Evolutionary conservation across 148 eudicot genomes (phyloP), one percentile per base, ranked within the genome.

Genomic region (Arctostaphylos glauca): DNA sequence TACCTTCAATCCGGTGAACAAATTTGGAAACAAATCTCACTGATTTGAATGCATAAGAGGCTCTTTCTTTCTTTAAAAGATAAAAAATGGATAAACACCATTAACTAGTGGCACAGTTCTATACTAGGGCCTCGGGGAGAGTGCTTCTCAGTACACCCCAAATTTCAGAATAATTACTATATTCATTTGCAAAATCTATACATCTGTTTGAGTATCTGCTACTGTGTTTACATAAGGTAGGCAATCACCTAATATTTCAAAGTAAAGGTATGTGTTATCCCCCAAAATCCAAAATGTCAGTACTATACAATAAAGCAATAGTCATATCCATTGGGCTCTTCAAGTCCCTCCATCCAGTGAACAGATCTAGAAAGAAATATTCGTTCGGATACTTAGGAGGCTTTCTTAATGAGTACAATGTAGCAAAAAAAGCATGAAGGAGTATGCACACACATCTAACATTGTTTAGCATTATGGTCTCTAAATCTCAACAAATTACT

Each of bases 21-120:
- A 12, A 14, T 13, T 53, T 49, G 62, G 50, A n/a, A 81, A 70
- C 83, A 41, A 53, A 81, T 47, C 48, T 41, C 64, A 70, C 49
- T 7, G 14, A 3, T 56, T 78, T 58, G 52, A 78, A 19, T 78
- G 12, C 5, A 43, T 19, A 19, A 5, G 2, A 25, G 47, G 3
- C 80, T 53, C 21, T 38, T 43, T 54, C 43, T 31, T 31, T 31
- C 38, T 31, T 58, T 1, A 54, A 10, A 77, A 55, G 3, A 77
- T 5, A 38, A 18, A 47, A n/a, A 19, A 31, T 74, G 31, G 13
- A 0, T 31, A 31, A 31, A 31, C 38, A 31, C 38, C 38, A 31
- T 31, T 31, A 31, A 31, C 38, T 31, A 31, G 38, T 31, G 38
- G 38, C 38, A 31, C 38, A 31, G 38, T 0, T 31, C 38, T n/a